Evolutionary conservation across 257 asterid genomes (phyloP), one percentile per base, ranked within the genome.

Genomic region (Ocimum tenuiflorum): DNA sequence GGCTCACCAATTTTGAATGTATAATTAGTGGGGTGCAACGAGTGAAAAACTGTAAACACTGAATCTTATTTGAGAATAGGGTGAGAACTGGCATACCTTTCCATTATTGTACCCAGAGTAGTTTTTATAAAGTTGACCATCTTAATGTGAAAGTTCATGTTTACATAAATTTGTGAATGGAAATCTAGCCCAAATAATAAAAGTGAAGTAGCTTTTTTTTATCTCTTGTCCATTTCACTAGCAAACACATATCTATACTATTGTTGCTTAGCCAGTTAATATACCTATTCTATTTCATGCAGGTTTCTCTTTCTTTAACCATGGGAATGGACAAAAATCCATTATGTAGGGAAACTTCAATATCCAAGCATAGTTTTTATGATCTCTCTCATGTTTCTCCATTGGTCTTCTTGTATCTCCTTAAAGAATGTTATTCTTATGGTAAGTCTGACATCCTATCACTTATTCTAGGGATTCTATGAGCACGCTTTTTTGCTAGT

Each of bases 311-410:
- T 60, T 56, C 68, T 58, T 63, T 65, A 67, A 68, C 60, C 66
- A 83, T 83, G 85, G 72, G 78, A 65, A 55, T 72, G 83, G 84
- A 71, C 23, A 76, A 27, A 73, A 70, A 68, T 22, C 75, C 66
- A 18, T 8, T 60, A 53, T 61, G 74, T 71, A 54, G 14, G 60
- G 76, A 63, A 43, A 76, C 76, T 42, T 46, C 83, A 17, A 48
- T 94, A 45, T 77, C 86, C 29, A 76, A 71, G 79, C 97, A 90
- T 73, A 85, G 90, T 27, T 86, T 80, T 76, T 80, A 72, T 67
- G 88, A 94, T 85, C 89, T 86, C 73, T 80, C 94, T 41, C 87
- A 77, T 79, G 90, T 88, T 78, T 77, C 95, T 43, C 96, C 99
- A 6, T 39, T 88, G 80, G 91, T 90, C 65, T 94, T 90, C 77